Conservation (phyloP, 768 basidiomycete species). For the Tylopilus vinaceipallidus region DNA sequence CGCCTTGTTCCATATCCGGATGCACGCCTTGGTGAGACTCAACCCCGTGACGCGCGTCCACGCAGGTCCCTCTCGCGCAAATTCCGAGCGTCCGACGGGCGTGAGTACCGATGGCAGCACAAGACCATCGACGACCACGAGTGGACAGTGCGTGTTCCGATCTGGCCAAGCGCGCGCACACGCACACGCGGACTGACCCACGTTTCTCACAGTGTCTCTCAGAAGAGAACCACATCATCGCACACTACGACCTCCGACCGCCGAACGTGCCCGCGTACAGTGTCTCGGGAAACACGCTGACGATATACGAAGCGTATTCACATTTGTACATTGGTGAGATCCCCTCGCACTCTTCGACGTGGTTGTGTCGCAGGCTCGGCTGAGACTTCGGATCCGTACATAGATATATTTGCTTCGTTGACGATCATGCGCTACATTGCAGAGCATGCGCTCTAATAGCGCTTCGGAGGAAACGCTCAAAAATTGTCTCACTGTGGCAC, state of each 20-base stretch:
- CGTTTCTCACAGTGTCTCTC: slow-evolving; percentile 46
- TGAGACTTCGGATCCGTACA: background rate
- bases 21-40: background rate
- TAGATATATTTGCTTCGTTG: slow-evolving; percentile 58
- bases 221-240: slow-evolving; percentile 54
- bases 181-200: slow-evolving; percentile 1
- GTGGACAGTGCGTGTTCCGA: slow-evolving; percentile 65
- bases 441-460: slow-evolving; percentile 41
- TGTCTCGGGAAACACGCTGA: slow-evolving; percentile 62
- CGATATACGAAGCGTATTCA: slow-evolving; percentile 54
- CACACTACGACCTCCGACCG: slow-evolving; percentile 63
- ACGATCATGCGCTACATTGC: slow-evolving; percentile 65
- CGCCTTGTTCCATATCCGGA: slow-evolving; percentile 15
- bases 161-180: background rate
- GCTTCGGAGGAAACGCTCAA: background rate
- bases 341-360: background rate
- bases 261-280: slow-evolving; percentile 53
- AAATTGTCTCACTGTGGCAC: too few species aligned
- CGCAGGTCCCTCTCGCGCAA: slow-evolving; percentile 64
- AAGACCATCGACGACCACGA: slow-evolving; percentile 56
- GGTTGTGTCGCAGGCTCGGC: background rate
- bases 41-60: background rate
- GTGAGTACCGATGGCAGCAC: slow-evolving; percentile 69
- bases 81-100: slow-evolving; percentile 66
- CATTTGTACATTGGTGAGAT: slow-evolving; percentile 53